A percentile compares a stretch with the other conserved stretches of the same genome.
These are phyloP conservation scores for Paramecium sexaurelia DNA, from an alignment of 73 alveolate species.

Conservation along the genomic window DNA sequence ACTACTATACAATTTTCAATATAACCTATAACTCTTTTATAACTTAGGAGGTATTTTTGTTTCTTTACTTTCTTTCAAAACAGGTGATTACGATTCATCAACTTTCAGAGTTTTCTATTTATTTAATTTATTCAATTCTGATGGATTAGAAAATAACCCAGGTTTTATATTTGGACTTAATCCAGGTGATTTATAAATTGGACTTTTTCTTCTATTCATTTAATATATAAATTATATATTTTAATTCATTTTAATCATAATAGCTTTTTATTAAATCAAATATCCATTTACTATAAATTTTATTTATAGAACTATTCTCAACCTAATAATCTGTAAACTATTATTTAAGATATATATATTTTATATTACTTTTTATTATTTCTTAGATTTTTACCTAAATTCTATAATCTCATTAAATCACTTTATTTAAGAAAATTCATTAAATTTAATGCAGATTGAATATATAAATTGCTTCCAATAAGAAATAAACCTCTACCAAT, in stretches of 20 bases:
- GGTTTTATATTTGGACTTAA: constrained; percentile 34
- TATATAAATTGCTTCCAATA: too few relatives aligned
- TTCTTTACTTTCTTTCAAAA: background rate
- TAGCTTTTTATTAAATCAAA: background rate
- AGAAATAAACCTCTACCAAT: too few relatives aligned
- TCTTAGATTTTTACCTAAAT: too few relatives aligned
- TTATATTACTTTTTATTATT: too few relatives aligned
- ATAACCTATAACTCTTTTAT: constrained; percentile 6
- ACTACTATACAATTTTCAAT: background rate
- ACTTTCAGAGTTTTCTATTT: constrained; percentile 19
- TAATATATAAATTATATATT: background rate
- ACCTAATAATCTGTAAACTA: too few relatives aligned
- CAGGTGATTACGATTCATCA: background rate
- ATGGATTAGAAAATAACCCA: constrained; percentile 21
- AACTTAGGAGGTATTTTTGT: constrained; percentile 25
- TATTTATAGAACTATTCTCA: background rate
- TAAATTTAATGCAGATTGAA: too few relatives aligned
- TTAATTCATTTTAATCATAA: background rate
- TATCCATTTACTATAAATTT: background rate
- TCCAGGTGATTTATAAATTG: constrained; percentile 17
- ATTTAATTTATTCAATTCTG: constrained; percentile 23
- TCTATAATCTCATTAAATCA: too few relatives aligned
- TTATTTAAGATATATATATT: too few relatives aligned
- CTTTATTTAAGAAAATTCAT: too few relatives aligned
- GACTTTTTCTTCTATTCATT: constrained; percentile 47